phyloP scores from a whole-genome alignment of 1,284 basidiomycete genomes.

The Thelephora terrestris region DNA sequence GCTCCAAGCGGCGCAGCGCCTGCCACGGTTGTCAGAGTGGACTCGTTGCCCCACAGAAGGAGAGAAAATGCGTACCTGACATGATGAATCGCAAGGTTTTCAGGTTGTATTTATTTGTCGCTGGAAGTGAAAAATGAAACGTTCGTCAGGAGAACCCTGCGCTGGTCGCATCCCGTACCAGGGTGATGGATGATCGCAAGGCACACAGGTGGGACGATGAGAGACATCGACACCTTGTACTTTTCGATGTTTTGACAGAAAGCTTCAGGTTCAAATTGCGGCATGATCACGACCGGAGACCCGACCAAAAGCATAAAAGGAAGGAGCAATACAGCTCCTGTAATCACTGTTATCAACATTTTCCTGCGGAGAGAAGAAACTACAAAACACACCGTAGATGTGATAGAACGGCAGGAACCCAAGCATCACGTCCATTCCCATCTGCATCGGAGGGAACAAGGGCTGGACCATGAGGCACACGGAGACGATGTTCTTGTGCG shows the following conservation, averaged over 20 bases:
- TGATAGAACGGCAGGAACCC: conserved; percentile 42
- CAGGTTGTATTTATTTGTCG: conserved; percentile 64
- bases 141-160: background rate
- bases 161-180: conserved; percentile 25
- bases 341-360: background rate
- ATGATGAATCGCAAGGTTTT: conserved; percentile 49
- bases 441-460: conserved; percentile 15
- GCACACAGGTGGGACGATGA: conserved; percentile 82
- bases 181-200: conserved; percentile 61
- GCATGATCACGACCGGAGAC: conserved; percentile 55
- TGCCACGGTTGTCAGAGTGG: no score
- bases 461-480: conserved; percentile 13
- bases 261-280: conserved; percentile 62
- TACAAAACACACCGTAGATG: conserved; percentile 35
- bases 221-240: conserved; percentile 49
- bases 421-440: conserved; percentile 26
- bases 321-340: conserved; percentile 46
- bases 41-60: no score
- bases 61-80: conserved; percentile 24
- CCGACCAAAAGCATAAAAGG: conserved; percentile 52
- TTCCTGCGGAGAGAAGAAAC: background rate
- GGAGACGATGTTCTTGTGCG: background rate
- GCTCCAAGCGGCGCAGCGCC: conserved; percentile 79
- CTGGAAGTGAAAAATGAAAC: conserved; percentile 22
- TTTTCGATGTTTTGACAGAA: conserved; percentile 60